phyloP scores from a whole-genome alignment of 495 filamentous ascomycete genomes.

The Aspergillus sparsus region DNA sequence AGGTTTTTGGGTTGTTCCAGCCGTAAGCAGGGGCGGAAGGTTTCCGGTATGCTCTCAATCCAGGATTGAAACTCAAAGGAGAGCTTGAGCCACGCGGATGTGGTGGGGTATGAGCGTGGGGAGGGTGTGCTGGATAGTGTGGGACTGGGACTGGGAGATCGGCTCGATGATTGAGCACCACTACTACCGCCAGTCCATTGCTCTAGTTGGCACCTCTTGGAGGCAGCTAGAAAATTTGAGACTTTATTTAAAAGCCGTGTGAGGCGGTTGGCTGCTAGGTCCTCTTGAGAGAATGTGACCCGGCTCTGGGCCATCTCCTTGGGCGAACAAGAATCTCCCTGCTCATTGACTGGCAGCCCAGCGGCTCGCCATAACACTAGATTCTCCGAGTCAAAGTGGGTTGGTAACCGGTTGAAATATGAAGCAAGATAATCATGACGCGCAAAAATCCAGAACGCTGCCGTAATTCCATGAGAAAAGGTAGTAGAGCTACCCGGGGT shows the following conservation, averaged over 20 bases:
- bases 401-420: slow-evolving; percentile 37
- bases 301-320: slow-evolving; percentile 1
- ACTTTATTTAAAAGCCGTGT: slow-evolving; percentile 42
- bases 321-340: slow-evolving; percentile 23
- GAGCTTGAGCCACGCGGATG: slow-evolving; percentile 41
- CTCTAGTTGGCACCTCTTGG: slow-evolving; percentile 38
- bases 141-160: slow-evolving; percentile 15
- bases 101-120: slow-evolving; percentile 24
- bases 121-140: slow-evolving; percentile 8
- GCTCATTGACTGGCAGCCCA: slow-evolving; percentile 37
- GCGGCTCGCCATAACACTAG: slow-evolving; percentile 40
- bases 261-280: slow-evolving; percentile 39
- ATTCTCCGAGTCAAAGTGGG: slow-evolving; percentile 36
- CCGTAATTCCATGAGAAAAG: slow-evolving; percentile 37
- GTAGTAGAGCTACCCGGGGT: not conserved
- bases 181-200: slow-evolving; percentile 31
- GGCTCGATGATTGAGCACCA: slow-evolving; percentile 16
- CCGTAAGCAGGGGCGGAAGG: slow-evolving; percentile 42
- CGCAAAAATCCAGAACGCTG: slow-evolving; percentile 46
- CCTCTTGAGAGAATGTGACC: slow-evolving; percentile 29
- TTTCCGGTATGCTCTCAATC: slow-evolving; percentile 46
- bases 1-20: slow-evolving; percentile 40
- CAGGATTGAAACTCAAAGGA: slow-evolving; percentile 44
- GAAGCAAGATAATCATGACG: slow-evolving; percentile 43
- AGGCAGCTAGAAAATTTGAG: slow-evolving; percentile 41